A percentile compares a stretch with the other conserved stretches of the same genome.
Conservation (phyloP, 352 stramenopile species). For the Phytophthora rubi region DNA sequence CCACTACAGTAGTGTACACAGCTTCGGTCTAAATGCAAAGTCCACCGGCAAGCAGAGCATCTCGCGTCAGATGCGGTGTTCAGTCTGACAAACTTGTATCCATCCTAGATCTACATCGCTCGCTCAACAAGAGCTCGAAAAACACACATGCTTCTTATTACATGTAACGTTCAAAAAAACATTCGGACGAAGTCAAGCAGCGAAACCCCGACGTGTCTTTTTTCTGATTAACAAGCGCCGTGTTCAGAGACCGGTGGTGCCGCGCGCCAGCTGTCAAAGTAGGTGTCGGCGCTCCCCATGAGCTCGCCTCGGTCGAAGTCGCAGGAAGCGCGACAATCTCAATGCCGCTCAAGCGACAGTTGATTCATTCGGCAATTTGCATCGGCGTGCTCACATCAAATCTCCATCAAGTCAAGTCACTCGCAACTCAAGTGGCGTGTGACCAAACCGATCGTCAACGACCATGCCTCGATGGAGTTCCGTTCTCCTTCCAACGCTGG, state of each 20-base stretch:
- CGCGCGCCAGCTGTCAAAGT: slow-evolving; percentile 10
- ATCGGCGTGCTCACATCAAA: slow-evolving; percentile 15
- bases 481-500: slow-evolving; percentile 1
- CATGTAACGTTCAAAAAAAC: not conserved
- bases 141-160: not conserved
- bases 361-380: slow-evolving; percentile 14
- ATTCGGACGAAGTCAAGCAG: not conserved
- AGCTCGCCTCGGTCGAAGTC: not conserved
- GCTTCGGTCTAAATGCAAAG: too few relatives aligned
- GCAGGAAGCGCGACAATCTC: slow-evolving; percentile 9
- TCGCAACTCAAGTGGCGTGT: not conserved
- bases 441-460: not conserved
- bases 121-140: not conserved
- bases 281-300: not conserved
- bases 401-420: not conserved
- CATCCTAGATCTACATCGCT: too few relatives aligned
- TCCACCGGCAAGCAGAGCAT: too few relatives aligned
- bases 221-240: slow-evolving; percentile 20
- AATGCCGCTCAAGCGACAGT: not conserved
- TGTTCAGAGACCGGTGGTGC: slow-evolving; percentile 30
- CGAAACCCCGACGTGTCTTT: slow-evolving; percentile 14
- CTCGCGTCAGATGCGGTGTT: too few relatives aligned
- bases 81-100: too few relatives aligned
- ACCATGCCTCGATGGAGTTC: slow-evolving; percentile 13
- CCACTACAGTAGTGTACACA: not conserved